A percentile compares a stretch with the other conserved stretches of the same genome.
Conservation (phyloP, 1,139 yeast genomes). For the Saccharomyces hybrid region DNA sequence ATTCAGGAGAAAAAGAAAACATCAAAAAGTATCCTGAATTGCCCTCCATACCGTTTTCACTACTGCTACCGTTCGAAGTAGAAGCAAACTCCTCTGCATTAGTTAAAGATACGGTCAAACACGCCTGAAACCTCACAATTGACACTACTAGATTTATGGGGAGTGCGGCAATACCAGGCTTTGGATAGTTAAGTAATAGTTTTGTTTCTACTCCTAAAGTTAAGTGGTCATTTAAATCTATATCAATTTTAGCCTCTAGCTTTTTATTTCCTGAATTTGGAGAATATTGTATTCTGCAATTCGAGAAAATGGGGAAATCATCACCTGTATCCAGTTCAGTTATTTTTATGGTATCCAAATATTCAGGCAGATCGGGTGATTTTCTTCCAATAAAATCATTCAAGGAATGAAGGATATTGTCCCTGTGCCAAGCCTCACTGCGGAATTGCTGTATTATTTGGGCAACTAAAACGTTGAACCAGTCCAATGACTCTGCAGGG, state of each 20-base stretch:
- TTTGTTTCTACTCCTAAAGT: conserved; percentile 86
- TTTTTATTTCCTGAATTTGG: conserved; percentile 35
- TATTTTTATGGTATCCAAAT: conserved; percentile 65
- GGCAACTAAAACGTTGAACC: conserved; percentile 93
- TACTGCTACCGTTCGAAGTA: conserved; percentile 35
- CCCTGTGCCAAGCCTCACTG: conserved; percentile 74
- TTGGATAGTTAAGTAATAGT: conserved; percentile 74
- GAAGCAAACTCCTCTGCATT: conserved; percentile 41
- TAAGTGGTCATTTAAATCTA: conserved; percentile 81
- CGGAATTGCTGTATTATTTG: conserved; percentile 84
- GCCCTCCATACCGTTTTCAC: conserved; percentile 15
- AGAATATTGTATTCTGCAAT: conserved; percentile 72
- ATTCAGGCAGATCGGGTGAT: conserved; percentile 54
- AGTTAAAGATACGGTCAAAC: conserved; percentile 62
- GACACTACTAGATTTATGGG: conserved; percentile 83
- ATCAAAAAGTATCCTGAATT: conserved; percentile 48
- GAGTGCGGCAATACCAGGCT: conserved; percentile 72
- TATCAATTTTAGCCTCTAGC: conserved; percentile 87
- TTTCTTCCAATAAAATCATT: conserved; percentile 41
- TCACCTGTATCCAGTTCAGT: conserved; percentile 91
- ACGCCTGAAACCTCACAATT: conserved; percentile 87
- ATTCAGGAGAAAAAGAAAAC: conserved; percentile 87
- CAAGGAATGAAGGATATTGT: conserved; percentile 73
- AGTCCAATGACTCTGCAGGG: conserved; percentile 82
- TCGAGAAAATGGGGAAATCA: conserved; percentile 90